Base-by-base conservation (phyloP, 1,284 basidiomycete genomes). In the Boletellus deceptivus region DNA sequence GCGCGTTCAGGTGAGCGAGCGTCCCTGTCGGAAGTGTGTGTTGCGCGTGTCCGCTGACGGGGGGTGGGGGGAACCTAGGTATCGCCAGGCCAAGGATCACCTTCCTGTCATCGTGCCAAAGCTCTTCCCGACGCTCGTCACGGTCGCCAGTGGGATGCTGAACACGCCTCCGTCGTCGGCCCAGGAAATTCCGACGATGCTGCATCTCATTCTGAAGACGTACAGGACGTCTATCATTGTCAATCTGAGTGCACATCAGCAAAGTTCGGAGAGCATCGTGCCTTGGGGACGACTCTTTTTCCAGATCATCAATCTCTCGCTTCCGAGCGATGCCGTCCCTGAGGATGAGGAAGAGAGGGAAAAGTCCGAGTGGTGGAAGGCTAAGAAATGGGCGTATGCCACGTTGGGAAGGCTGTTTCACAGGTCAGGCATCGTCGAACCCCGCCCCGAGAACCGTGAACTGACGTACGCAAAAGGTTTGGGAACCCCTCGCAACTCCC, bases 361-460 rank as follows among this genome's bases (percentile, higher is more conserved):
- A 68, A 75, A 75, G 45, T 82, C 75, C 49, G 86, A 90, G 58
- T 94, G 91, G 91, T 91, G 89, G 85, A 88, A 86, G 62, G 80
- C 86, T 6, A 94, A 93, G 72, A 94, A 94, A 64, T 93, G 91
- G 91, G 87, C 91, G 1, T 92, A 86, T 64, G 81, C 78, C 31
- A 82, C 82, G 38, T 73, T 93, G 9, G 86, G 86, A 17, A 73
- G 85, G 25, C 72, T 91, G 20, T 91, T 91, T 75, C 86, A 87
- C 61, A 75, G 86, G 80, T 85, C 49, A 3, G 70, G 5, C 52
- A n/a, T n/a, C 16, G 6, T 40, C 17, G 35, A 33, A 16, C 29
- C 13, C 11, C 13, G 3, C 46, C 22, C 41, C 40, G 22, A 13
- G 2, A 37, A 33, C 22, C 37, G 7, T 43, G 42, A 55, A 40